These are phyloP conservation scores for Silene latifolia DNA, from an alignment of 148 eudicot genomes.

Conservation along the genomic window DNA sequence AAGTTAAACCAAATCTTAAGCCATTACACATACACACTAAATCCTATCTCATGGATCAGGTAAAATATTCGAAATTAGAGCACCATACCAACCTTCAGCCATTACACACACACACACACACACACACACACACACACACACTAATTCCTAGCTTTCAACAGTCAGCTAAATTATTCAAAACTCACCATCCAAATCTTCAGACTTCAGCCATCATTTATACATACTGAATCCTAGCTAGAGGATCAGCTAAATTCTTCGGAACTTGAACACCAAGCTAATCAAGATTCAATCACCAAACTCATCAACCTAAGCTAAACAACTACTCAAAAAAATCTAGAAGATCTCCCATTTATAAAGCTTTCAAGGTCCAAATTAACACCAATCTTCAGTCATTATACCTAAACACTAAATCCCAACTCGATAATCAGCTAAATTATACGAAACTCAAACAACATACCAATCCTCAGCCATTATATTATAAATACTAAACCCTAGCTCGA, in stretches of 20 bases:
- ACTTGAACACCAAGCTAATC: neutral
- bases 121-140: neutral
- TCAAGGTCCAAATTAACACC: neutral
- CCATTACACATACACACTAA: neutral
- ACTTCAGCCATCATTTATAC: neutral
- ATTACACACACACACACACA: too few relatives aligned
- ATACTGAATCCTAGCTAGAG: conserved; percentile 12
- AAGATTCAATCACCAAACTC: neutral
- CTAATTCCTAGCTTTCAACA: neutral
- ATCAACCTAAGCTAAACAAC: neutral
- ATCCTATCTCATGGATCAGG: too few relatives aligned
- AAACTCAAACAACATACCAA: too few relatives aligned
- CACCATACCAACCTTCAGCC: too few relatives aligned
- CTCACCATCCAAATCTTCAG: too few relatives aligned
- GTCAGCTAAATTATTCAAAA: neutral
- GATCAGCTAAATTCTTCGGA: conserved; percentile 5
- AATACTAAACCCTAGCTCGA: conserved; percentile 10
- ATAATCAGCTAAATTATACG: neutral
- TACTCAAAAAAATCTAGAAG: too few relatives aligned
- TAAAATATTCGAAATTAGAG: too few relatives aligned
- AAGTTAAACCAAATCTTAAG: neutral
- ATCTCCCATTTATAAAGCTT: neutral
- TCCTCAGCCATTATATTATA: neutral
- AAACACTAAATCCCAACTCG: neutral
- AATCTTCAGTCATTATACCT: neutral